Conservation (phyloP, 805 yeast genomes). For the Ogataea kodamae region DNA sequence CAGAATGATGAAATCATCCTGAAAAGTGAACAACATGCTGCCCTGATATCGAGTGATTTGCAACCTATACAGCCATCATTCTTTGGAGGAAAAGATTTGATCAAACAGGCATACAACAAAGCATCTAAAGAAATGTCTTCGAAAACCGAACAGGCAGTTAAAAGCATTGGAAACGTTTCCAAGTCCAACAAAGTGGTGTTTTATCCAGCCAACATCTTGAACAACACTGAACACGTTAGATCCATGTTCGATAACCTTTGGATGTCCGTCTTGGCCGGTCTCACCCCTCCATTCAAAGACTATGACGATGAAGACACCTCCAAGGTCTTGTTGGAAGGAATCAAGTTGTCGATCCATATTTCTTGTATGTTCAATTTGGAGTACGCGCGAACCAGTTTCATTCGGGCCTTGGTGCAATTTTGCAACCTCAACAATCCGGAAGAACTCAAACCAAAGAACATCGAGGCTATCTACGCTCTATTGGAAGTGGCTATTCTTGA, state of each 20-base stretch:
- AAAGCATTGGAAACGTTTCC: conserved; percentile 51
- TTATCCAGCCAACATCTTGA: conserved; percentile 63
- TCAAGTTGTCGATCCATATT: conserved; percentile 75
- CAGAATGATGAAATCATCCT: conserved; percentile 81
- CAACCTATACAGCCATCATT: conserved; percentile 37
- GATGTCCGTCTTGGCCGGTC: conserved; percentile 95
- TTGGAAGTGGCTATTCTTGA: conserved; percentile 75
- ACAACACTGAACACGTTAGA: conserved; percentile 80
- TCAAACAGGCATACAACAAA: conserved; percentile 81
- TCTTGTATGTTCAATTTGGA: conserved; percentile 80
- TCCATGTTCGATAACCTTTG: conserved; percentile 92
- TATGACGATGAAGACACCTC: conserved; percentile 73
- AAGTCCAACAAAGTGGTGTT: conserved; percentile 49
- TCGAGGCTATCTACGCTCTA: conserved; percentile 72
- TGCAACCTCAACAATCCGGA: conserved; percentile 75
- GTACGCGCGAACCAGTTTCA: conserved; percentile 82
- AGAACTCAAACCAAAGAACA: conserved; percentile 74
- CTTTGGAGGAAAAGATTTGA: conserved; percentile 65
- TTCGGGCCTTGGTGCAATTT: conserved; percentile 86
- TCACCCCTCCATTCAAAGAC: conserved; percentile 91
- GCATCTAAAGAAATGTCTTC: conserved; percentile 90
- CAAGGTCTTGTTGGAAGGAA: conserved; percentile 75
- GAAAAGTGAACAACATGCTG: conserved; percentile 91
- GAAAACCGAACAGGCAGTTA: conserved; percentile 82
- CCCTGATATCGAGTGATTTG: conserved; percentile 66